Base-by-base conservation (phyloP, 371 early-diverging fungal genomes). In the Mortierella sp. region DNA sequence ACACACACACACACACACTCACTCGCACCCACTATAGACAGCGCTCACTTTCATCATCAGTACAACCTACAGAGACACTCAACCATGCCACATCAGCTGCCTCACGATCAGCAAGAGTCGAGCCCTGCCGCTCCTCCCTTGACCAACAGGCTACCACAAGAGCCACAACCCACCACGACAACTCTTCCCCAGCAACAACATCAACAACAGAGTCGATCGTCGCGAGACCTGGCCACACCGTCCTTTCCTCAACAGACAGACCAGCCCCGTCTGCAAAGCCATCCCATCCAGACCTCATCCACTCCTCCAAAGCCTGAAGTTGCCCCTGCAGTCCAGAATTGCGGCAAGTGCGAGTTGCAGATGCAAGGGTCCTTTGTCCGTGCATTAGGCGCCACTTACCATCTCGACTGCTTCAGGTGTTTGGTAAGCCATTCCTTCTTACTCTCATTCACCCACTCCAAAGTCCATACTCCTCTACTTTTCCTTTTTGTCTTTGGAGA, bases 341-440 rank as follows among this genome's bases (percentile, higher is more conserved):
- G 93, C 81, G 80, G 88, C 43, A 75, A 89, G 75, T 95, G 96
- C 80, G 83, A 81, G 11, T 80, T 78, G 55, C 49, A 77, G 58
- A 91, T 96, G 79, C 87, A 91, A 32, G 97, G 96, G 32, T 96
- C 97, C 84, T 97, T 96, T 89, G 98, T 98, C 74, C 93, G 98
- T 75, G 97, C 98, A 56, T 88, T 97, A 80, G 95, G 95, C 78
- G 93, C 94, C 46, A 94, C 94, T 76, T 98, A 94, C 89, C 99
- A 99, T 88, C 90, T 97, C 81, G 93, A 96, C 56, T 99, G 99
- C 87, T 98, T 99, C 84, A 93, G 92, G 58, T 99, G 99, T 87
- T 87, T 95, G 90, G 99, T 97, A 94, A 88, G 90, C 24, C 48
- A 12, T 18, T 55, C 51, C 2, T 72, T 21, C 21, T 43, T 74